These are phyloP conservation scores for Artemisia argyi DNA, from an alignment of 129 eudicot genomes.

Conservation along the genomic window DNA sequence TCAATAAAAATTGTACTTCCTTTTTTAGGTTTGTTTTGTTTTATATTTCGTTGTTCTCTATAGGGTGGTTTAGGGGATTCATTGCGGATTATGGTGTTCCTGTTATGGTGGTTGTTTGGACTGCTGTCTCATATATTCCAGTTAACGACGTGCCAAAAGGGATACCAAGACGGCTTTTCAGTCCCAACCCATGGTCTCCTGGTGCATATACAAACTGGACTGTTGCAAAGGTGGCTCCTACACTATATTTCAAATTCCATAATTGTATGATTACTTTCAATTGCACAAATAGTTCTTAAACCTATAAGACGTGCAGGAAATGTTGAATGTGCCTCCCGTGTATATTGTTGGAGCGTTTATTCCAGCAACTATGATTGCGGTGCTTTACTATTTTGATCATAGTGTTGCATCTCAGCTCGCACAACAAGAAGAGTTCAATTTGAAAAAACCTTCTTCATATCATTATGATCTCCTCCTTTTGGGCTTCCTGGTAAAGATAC, in stretches of 20 bases:
- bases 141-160: slow-evolving; percentile 85
- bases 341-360: slow-evolving; percentile 90
- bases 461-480: slow-evolving; percentile 96
- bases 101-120: slow-evolving; percentile 92
- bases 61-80: slow-evolving; percentile 93
- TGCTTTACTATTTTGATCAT: slow-evolving; percentile 95
- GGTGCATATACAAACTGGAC: slow-evolving; percentile 96
- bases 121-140: slow-evolving; percentile 84
- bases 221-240: slow-evolving; percentile 64
- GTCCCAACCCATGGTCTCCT: slow-evolving; percentile 99
- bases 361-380: slow-evolving; percentile 99
- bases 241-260: not conserved
- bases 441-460: slow-evolving; percentile 91
- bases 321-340: slow-evolving; percentile 82
- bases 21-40: not conserved
- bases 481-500: slow-evolving; percentile 69
- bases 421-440: slow-evolving; percentile 87
- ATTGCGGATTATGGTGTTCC: slow-evolving; percentile 98
- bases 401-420: slow-evolving; percentile 99
- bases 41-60: not conserved
- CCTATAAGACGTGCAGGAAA: slow-evolving; percentile 53
- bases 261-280: not conserved
- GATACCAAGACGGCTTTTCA: slow-evolving; percentile 85
- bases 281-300: slow-evolving; percentile 6
- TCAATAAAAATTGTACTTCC: not conserved